phyloP scores from a whole-genome alignment of 129 eudicot species.

The Silybum marianum region DNA sequence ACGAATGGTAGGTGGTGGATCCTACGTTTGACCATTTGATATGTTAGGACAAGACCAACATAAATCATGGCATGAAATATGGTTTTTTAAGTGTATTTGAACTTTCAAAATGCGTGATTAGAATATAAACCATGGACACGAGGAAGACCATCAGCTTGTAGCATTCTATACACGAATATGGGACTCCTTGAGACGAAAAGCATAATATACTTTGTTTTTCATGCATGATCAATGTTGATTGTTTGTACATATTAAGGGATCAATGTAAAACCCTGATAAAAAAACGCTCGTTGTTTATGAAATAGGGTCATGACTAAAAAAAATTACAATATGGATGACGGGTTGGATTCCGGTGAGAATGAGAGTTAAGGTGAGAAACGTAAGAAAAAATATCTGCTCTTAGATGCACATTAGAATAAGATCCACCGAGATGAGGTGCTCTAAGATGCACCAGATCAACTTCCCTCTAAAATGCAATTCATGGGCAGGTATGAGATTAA shows the following conservation, averaged over 20 bases:
- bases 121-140: neutral
- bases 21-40: slow-evolving; percentile 15
- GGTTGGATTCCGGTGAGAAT: too few relatives aligned
- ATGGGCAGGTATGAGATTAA: too few relatives aligned
- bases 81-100: neutral
- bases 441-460: too few relatives aligned
- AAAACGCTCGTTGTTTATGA: neutral
- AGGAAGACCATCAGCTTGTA: neutral
- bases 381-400: too few relatives aligned
- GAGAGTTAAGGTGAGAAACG: too few relatives aligned
- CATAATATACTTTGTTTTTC: neutral
- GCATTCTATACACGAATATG: neutral
- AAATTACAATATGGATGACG: neutral
- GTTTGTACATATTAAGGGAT: neutral
- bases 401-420: too few relatives aligned
- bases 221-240: neutral
- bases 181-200: neutral
- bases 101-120: neutral
- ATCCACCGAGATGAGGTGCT: too few relatives aligned
- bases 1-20: slow-evolving; percentile 10
- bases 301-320: neutral
- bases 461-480: too few relatives aligned
- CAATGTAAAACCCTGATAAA: neutral
- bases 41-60: slow-evolving; percentile 21
- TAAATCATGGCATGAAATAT: slow-evolving; percentile 38